Evolutionary conservation across 2,329 filamentous ascomycete species (phyloP).

Genomic region (Cytospora mali): DNA sequence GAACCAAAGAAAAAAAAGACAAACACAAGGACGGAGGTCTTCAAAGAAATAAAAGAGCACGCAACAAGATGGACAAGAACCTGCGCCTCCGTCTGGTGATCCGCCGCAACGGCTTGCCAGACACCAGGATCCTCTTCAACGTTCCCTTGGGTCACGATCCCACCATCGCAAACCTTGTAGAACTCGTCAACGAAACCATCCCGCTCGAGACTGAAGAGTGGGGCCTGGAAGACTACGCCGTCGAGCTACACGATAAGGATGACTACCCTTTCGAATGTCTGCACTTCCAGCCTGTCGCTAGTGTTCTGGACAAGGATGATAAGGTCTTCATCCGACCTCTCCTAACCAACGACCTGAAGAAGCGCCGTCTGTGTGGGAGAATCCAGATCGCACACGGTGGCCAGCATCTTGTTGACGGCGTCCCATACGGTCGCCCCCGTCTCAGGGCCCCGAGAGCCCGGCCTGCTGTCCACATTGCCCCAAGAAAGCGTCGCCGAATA

Average conservation of each 20-base stretch:
- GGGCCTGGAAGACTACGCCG: conserved; percentile 87
- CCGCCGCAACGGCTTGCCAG: conserved; percentile 72
- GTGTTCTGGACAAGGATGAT: conserved; percentile 79
- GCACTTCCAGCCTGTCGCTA: conserved; percentile 75
- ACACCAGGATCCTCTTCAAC: conserved; percentile 72
- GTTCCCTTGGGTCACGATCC: conserved; percentile 59
- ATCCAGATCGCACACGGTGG: conserved; percentile 80
- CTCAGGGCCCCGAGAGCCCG: conserved; percentile 62
- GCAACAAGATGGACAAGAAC: conserved; percentile 33
- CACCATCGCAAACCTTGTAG: conserved; percentile 76
- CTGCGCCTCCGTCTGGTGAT: conserved; percentile 77
- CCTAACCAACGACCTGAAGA: conserved; percentile 71
- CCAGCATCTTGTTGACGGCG: conserved; percentile 79
- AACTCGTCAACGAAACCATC: conserved; percentile 76
- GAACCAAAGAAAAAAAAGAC: neutral
- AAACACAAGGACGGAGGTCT: neutral
- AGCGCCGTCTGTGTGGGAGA: conserved; percentile 73
- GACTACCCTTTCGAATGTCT: conserved; percentile 79
- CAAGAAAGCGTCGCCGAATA: conserved; percentile 68
- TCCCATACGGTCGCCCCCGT: conserved; percentile 78
- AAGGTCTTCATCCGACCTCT: conserved; percentile 81
- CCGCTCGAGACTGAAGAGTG: conserved; percentile 79
- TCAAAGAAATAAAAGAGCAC: neutral
- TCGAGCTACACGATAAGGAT: conserved; percentile 64
- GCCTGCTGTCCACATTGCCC: conserved; percentile 71